Base-by-base conservation (phyloP, 2,329 filamentous ascomycete species). In the Emergomyces pasteurianus region DNA sequence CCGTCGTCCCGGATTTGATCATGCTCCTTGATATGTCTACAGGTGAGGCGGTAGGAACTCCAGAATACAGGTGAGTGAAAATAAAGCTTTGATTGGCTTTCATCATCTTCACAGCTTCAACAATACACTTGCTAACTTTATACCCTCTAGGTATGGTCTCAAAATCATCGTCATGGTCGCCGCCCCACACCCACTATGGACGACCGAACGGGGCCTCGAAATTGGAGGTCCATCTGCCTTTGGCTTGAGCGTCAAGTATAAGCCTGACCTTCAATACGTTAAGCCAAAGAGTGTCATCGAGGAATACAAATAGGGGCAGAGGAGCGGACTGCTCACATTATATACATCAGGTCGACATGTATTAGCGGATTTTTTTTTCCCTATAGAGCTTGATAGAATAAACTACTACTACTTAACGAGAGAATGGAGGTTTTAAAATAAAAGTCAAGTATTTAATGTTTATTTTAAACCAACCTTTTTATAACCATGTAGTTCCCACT, bases 131-230 rank as follows among this genome's bases (percentile, higher is more conserved):
- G 10, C n/a, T 56, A 56, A 56, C 23, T 14, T 12, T 21, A 8
- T 46, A 43, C 9, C 6, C 31, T 28, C 81, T 36, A 73, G 80
- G 10, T 83, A 82, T 59, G 81, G 81, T 0, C 64, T 82, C 2
- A 71, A 75, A 3, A 80, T 82, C 0, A 77, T 69, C 38, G 80
- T 83, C 0, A 77, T 83, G 61, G 80, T 74, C 0, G 69, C 83
- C 38, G 73, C 79, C 2, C 77, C 78, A 1, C 78, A 80, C 61
- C 78, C 79, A 0, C 64, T 81, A 12, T 83, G 81, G 80, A 80
- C 67, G 58, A 69, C 67, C 58, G 62, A 71, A 56, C 65, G 69
- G 57, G 76, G 75, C 0, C 63, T 79, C 60, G 68, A 71, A 43
- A 67, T 77, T 58, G 76, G 76, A 43, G 76, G 76, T 0, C 77